Base-by-base conservation (phyloP, 495 filamentous ascomycete genomes). In the Neurospora sp. region DNA sequence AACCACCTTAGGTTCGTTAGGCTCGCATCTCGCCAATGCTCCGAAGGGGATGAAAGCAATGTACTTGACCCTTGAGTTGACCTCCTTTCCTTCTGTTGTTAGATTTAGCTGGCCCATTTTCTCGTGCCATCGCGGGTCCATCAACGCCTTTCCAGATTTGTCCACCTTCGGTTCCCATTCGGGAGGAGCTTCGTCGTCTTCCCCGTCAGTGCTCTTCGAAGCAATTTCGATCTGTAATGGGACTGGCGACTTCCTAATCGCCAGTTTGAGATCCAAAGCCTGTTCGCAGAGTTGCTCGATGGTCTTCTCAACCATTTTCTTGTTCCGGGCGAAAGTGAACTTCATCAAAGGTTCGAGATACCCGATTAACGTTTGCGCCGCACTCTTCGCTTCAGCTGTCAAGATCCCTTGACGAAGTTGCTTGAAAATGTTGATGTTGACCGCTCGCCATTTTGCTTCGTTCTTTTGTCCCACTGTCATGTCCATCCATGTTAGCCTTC, bases 241-340 rank as follows among this genome's bases (percentile, higher is more conserved):
- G 1, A 61, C 71, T 0, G 22, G 37, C 0, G 71, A 31, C 38
- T 59, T 61, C 7, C 75, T n/a, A 0, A 76, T 61, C 4, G 71
- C 71, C 10, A 76, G 39, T 20, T 76, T 76, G 9, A 76, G 39
- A 35, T 71, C 39, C 14, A 76, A 16, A 3, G 75, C 75, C 31
- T 71, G n/a, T 18, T 71, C 53, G 61, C 75, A 76, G 3, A 76
- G 71, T 12, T 27, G 6, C 7, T 39, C 61, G 20, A 73, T 71
- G 0, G 53, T 53, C 11, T 12, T 5, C 4, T 35, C 70, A 16
- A 71, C 71, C 38, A 53, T 53, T 20, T 71, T 48, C 3, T 41
- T 41, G 38, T 74, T 70, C 16, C 48, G 68, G 16, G 14, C 3
- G 14, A 48, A 69, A 1, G 53, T 22, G 31, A 48, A 69, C 5